A percentile compares a stretch with the other conserved stretches of the same genome.
Conservation (phyloP, 345 rosid species). For the Salix suchowensis region DNA sequence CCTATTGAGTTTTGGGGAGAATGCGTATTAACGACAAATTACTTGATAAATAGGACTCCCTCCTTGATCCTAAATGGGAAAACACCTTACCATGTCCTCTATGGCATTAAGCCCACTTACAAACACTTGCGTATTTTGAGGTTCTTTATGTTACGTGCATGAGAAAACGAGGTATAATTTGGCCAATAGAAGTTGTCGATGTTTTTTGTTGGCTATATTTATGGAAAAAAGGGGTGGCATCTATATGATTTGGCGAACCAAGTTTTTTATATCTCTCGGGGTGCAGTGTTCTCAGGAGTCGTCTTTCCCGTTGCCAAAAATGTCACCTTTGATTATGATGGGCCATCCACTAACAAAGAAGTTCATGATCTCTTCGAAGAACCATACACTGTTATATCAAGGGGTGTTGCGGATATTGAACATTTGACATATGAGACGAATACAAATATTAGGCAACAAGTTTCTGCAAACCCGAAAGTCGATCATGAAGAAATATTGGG, state of each 20-base stretch:
- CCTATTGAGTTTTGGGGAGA: not conserved
- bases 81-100: not conserved
- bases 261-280: too few species aligned
- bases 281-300: fast-evolving
- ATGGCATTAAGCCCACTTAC: not conserved
- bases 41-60: not conserved
- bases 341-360: too few species aligned
- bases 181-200: not conserved
- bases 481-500: too few species aligned
- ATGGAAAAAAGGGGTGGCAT: not conserved
- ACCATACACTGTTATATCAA: too few species aligned
- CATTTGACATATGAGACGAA: too few species aligned
- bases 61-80: not conserved
- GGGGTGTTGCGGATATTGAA: too few species aligned
- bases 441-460: too few species aligned
- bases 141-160: not conserved
- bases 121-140: not conserved
- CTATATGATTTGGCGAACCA: not conserved
- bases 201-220: too few species aligned
- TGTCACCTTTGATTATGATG: too few species aligned
- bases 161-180: not conserved
- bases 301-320: too few species aligned
- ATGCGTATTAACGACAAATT: not conserved
- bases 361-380: too few species aligned
- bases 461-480: too few species aligned